Conservation (phyloP, 768 basidiomycete genomes). For the Tulasnella sp. region DNA sequence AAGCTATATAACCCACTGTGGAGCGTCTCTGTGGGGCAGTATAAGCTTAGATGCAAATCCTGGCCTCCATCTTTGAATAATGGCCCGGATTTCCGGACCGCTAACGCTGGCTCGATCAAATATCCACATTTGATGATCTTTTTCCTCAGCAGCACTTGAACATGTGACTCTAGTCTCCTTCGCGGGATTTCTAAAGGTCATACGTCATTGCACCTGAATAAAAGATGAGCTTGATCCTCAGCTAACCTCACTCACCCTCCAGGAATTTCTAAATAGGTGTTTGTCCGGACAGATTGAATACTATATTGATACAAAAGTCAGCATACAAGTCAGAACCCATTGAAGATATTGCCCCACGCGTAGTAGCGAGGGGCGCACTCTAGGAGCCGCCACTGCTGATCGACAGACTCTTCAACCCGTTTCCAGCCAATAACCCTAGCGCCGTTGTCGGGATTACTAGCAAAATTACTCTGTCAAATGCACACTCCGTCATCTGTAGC, state of each 20-base stretch:
- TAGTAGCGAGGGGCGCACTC: no score
- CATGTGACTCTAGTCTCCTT: background rate
- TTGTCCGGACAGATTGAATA: background rate
- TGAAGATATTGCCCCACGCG: no score
- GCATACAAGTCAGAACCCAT: no score
- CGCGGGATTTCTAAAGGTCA: background rate
- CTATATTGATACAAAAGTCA: background rate
- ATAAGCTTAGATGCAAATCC: background rate
- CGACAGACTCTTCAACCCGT: no score
- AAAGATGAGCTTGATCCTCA: background rate
- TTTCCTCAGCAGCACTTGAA: background rate
- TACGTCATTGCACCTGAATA: background rate
- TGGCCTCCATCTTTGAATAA: background rate
- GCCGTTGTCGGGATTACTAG: no score
- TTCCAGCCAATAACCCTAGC: no score
- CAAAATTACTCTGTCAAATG: no score
- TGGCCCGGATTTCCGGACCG: background rate
- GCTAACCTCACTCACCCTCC: background rate
- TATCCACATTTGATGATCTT: background rate
- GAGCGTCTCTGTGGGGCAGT: background rate
- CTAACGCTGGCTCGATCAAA: background rate
- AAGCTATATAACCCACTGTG: background rate
- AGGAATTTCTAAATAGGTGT: background rate
- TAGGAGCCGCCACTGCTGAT: no score
- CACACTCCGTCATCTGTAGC: no score